phyloP scores from a whole-genome alignment of 2,329 filamentous ascomycete genomes.

The Venturia effusa region DNA sequence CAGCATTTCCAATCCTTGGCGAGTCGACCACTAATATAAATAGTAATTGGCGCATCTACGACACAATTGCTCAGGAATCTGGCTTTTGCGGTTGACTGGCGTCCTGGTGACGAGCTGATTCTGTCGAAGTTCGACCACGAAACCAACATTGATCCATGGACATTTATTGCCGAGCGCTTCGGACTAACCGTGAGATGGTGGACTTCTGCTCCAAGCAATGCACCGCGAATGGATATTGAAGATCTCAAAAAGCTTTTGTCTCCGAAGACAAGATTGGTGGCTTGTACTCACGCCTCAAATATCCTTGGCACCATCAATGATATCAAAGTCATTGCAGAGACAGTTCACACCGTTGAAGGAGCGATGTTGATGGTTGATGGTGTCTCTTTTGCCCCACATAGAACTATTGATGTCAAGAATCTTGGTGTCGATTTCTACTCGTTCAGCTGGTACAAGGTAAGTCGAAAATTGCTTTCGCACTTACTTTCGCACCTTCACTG shows the following conservation, averaged over 20 bases:
- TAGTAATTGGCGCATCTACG: slow-evolving; percentile 61
- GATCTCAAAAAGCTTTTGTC: slow-evolving; percentile 50
- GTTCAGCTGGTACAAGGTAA: slow-evolving; percentile 68
- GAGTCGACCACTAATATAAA: not conserved
- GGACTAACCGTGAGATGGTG: slow-evolving; percentile 61
- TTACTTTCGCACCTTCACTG: not conserved
- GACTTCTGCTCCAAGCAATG: slow-evolving; percentile 30
- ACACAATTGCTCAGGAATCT: slow-evolving; percentile 70
- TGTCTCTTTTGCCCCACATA: slow-evolving; percentile 66
- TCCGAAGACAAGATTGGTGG: slow-evolving; percentile 55
- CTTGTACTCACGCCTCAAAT: slow-evolving; percentile 65
- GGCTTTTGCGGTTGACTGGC: slow-evolving; percentile 22
- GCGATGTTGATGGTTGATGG: slow-evolving; percentile 61
- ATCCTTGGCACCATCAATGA: slow-evolving; percentile 62
- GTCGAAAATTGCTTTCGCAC: not conserved
- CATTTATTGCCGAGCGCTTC: slow-evolving; percentile 52
- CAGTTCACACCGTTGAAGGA: slow-evolving; percentile 39
- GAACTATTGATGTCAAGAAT: slow-evolving; percentile 54
- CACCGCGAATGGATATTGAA: slow-evolving; percentile 48
- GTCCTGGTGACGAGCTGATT: slow-evolving; percentile 51
- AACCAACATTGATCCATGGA: slow-evolving; percentile 65
- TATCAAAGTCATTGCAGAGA: slow-evolving; percentile 43
- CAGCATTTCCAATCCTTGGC: not conserved
- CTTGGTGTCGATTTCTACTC: slow-evolving; percentile 64
- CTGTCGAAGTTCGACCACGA: slow-evolving; percentile 67